Evolutionary conservation across 2,329 filamentous ascomycete genomes (phyloP).

Genomic region (Colletotrichum sp.): DNA sequence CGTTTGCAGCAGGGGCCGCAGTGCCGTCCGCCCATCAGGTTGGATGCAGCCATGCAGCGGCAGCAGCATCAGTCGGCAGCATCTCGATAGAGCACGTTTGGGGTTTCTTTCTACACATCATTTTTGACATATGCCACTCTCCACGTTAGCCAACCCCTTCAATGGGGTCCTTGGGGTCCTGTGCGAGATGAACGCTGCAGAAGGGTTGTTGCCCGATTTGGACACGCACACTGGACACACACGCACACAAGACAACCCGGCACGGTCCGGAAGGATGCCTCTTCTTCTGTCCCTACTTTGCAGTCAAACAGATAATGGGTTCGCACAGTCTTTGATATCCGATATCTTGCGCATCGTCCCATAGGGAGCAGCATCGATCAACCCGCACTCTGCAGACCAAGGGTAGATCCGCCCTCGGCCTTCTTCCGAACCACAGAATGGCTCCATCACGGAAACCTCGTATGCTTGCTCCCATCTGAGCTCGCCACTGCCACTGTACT

Average conservation of each 20-base stretch:
- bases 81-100: not conserved
- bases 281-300: not conserved
- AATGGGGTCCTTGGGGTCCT: not conserved
- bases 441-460: not conserved
- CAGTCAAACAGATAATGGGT: not conserved
- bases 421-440: not conserved
- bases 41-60: not conserved
- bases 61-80: not conserved
- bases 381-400: not conserved
- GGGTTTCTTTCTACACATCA: not conserved
- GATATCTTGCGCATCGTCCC: not conserved
- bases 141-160: not conserved
- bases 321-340: not conserved
- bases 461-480: not conserved
- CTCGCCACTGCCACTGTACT: not conserved
- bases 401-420: not conserved
- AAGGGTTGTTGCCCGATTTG: not conserved
- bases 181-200: not conserved
- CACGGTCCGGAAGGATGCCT: not conserved
- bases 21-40: not conserved
- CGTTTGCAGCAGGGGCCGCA: slow-evolving; percentile 8
- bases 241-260: not conserved
- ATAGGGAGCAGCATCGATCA: not conserved
- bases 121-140: not conserved
- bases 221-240: not conserved